Conservation (phyloP, 768 basidiomycete species). For the Postia placenta region DNA sequence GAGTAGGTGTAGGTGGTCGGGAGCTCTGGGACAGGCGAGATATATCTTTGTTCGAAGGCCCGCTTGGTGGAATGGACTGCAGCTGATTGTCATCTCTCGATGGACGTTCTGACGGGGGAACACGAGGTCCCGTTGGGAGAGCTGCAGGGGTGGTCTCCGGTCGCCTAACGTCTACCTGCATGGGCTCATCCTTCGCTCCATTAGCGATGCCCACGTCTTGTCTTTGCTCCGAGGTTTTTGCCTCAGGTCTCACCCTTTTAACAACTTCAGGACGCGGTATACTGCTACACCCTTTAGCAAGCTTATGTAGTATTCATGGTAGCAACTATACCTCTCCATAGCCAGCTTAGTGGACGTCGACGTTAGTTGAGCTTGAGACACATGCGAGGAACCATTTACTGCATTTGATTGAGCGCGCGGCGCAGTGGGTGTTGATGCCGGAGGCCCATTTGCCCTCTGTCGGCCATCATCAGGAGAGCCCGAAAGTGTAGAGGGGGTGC, state of each 20-base stretch:
- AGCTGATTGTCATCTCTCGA: not conserved
- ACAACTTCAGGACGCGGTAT: slow-evolving; percentile 79
- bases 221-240: slow-evolving; percentile 28
- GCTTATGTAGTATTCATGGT: not conserved
- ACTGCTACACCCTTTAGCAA: slow-evolving; percentile 40
- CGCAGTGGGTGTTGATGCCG: slow-evolving; percentile 38
- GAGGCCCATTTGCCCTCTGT: slow-evolving; percentile 8
- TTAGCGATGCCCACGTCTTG: slow-evolving; percentile 11
- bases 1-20: slow-evolving; percentile 12
- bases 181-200: too few relatives aligned
- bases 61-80: not conserved
- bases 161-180: too few relatives aligned
- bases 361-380: slow-evolving; percentile 24
- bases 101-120: too few relatives aligned
- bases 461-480: slow-evolving; percentile 9
- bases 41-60: not conserved
- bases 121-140: too few relatives aligned
- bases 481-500: slow-evolving; percentile 9
- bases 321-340: slow-evolving; percentile 52
- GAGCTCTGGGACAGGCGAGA: not conserved
- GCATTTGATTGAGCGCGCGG: slow-evolving; percentile 48
- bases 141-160: too few relatives aligned
- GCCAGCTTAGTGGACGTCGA: slow-evolving; percentile 44
- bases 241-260: slow-evolving; percentile 43
- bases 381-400: slow-evolving; percentile 21